Percentiles rank a stretch among this genome's conserved stretches.
These are phyloP conservation scores for Penicillium sp. DNA, from an alignment of 2,329 filamentous ascomycete species.

Conservation along the genomic window DNA sequence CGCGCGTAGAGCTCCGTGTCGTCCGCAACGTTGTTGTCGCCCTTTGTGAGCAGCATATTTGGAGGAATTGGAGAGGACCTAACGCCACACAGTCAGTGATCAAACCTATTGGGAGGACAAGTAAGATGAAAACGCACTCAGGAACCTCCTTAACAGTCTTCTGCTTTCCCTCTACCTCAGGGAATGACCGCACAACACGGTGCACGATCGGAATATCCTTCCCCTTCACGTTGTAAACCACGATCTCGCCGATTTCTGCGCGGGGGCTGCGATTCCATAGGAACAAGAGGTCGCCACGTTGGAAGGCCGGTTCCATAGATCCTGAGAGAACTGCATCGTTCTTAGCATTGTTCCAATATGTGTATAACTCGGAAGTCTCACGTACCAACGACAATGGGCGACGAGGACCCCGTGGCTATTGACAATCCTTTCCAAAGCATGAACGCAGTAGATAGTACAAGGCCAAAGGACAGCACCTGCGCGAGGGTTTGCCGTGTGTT, in stretches of 20 bases:
- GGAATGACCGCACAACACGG: constrained; percentile 75
- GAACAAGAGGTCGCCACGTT: constrained; percentile 67
- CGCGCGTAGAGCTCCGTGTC: constrained; percentile 89
- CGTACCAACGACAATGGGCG: constrained; percentile 67
- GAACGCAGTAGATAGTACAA: constrained; percentile 88
- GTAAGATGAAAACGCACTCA: constrained; percentile 28
- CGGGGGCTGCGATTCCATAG: constrained; percentile 66
- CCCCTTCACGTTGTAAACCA: constrained; percentile 82
- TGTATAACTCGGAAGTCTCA: neutral
- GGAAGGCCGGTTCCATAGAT: constrained; percentile 72
- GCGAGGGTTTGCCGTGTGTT: constrained; percentile 81
- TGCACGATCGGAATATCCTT: constrained; percentile 99
- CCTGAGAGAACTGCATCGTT: constrained; percentile 54
- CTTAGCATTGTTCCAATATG: neutral
- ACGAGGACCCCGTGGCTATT: constrained; percentile 74
- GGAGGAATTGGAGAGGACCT: constrained; percentile 33
- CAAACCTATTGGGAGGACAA: neutral
- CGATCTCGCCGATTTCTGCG: constrained; percentile 72
- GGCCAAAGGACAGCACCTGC: constrained; percentile 86
- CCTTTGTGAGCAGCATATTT: constrained; percentile 83
- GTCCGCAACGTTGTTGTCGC: constrained; percentile 93
- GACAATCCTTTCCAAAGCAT: constrained; percentile 96
- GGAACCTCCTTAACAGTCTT: constrained; percentile 43
- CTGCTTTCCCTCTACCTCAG: constrained; percentile 47
- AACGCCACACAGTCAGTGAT: neutral